Base-by-base conservation (phyloP, 257 asterid genomes). In the Echium plantagineum region DNA sequence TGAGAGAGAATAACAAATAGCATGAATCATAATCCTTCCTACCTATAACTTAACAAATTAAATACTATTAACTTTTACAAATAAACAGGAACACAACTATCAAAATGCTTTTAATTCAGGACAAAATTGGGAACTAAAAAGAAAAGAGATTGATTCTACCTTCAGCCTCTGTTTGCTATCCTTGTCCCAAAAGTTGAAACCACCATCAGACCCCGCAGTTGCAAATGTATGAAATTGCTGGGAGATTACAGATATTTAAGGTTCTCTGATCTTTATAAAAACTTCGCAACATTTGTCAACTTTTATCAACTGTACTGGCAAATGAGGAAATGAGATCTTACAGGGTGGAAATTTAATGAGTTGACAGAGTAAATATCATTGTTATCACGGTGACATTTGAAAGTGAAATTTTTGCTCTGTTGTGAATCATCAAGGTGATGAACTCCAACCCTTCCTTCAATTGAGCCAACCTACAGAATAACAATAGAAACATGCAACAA, bases 161-260 rank as follows among this genome's bases (percentile, higher is more conserved):
- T 91, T 91, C 19, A 91, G 97, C 78, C 97, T 79, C 81, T 88
- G 95, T 70, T 88, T 88, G 80, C 97, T 91, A 69, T 88, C 98
- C 71, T 88, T 91, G 81, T 91, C 98, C 98, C 97, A 91, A 63
- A 88, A 88, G 71, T 85, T 85, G 70, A 85, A 91, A 66, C 94
- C 84, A 63, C 98, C 98, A 65, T 88, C 98, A 64, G 98, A 88
- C 55, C 98, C 98, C 35, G 94, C 85, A n/a, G 98, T 88, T 62
- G 90, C 94, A 81, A 91, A 85, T 55, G 97, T 88, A 66, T 83
- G 94, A 74, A 88, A 90, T 17, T 84, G 52, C 98, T 91, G 77
- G 61, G 72, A 72, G 46, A 67, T 12, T 13, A 42, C 15, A 42
- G 49, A 10, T 4, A 13, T 3, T 38, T 3, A 12, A 9, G 13